Conservation (phyloP, 441 rosid genomes). For the Populus trichocarpa region DNA sequence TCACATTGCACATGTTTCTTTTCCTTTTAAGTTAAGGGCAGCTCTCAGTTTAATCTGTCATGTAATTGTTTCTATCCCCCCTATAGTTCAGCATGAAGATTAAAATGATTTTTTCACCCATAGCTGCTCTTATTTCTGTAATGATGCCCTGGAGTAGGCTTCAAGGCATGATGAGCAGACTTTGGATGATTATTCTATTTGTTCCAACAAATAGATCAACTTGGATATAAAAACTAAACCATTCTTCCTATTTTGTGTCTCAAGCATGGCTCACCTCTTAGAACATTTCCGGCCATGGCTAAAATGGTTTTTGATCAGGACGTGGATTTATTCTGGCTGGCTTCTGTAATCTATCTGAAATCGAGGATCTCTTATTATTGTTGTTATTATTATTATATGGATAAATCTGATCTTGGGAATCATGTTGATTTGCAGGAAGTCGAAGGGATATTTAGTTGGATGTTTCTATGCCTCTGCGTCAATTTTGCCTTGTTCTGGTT, state of each 20-base stretch:
- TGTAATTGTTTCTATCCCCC: not conserved
- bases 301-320: not conserved
- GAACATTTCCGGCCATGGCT: not conserved
- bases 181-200: not conserved
- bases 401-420: not conserved
- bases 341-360: slow-evolving; percentile 4
- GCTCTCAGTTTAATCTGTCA: not conserved
- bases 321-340: not conserved
- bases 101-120: not conserved
- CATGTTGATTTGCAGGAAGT: slow-evolving; percentile 18
- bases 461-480: not conserved
- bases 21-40: not conserved
- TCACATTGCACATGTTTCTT: not conserved
- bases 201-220: not conserved
- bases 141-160: not conserved
- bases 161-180: not conserved
- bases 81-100: not conserved
- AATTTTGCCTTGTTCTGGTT: not conserved
- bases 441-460: not conserved
- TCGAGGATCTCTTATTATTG: not conserved
- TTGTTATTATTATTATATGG: not conserved
- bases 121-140: not conserved
- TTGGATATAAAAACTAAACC: not conserved
- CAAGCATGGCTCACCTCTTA: slow-evolving; percentile 7
- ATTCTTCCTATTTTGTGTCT: not conserved